Base-by-base conservation (phyloP, 176 grass and related monocot species). In the Panicum miliaceum region DNA sequence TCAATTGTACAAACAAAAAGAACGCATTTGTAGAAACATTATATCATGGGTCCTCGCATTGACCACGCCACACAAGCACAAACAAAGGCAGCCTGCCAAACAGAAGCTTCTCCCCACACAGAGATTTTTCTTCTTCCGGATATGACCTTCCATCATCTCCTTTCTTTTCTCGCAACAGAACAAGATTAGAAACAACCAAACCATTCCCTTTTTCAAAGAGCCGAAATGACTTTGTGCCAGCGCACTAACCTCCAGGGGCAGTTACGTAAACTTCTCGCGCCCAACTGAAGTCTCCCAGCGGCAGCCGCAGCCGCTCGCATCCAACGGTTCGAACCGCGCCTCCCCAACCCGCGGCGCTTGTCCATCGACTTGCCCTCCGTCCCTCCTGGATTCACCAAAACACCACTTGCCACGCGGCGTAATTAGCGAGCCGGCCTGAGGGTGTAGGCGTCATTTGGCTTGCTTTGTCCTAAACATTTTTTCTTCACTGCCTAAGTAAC, bases 241-340 rank as follows among this genome's bases (percentile, higher is more conserved):
- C 35, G 25, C 90, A 88, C 87, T 92, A 92, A 90, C 53, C 27
- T 59, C 11, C 7, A 84, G 50, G 81, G 93, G 67, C 35, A 88
- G 45, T 83, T 58, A 12, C 26, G 90, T 86, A 85, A 85, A 85
- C 63, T 75, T 76, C 36, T 4, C 1, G 0, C 14, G 3, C 62
- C 16, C 26, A 67, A 80, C 72, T 50, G 51, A 68, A 77, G 73
- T 53, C 47, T 76, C 57, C 67, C 69, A 48, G 76, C 82, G 58
- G 83, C 68, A 53, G 45, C 60, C 22, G 20, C 85, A 79, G 84
- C 88, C 80, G 84, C 84, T 89, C 51, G 56, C 82, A 88, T 89
- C 94, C 84, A 90, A 91, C 91, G 86, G 89, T 83, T 73, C 51
- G 64, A 78, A 80, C 84, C 29, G 78, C 71, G 19, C 10, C 37